Base-by-base conservation (phyloP, 2,329 filamentous ascomycete species). In the Fusarium clavum region DNA sequence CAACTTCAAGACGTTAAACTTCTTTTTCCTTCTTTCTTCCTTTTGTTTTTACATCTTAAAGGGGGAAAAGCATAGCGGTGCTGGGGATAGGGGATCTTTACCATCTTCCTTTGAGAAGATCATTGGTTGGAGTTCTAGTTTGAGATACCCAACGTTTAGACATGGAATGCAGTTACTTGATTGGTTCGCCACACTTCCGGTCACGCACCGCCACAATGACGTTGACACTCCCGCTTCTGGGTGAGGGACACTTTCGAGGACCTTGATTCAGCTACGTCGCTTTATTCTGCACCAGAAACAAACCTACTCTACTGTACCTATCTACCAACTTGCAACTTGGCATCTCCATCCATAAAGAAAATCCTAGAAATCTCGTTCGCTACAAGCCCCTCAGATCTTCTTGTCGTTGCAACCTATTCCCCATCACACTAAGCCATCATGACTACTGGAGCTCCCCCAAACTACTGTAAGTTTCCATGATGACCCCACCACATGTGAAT, bases 401-500 rank as follows among this genome's bases (percentile, higher is more conserved):
- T 46, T 54, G 27, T 45, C 51, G 44, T 48, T 30, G 22, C 22
- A 46, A 46, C 59, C 57, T 32, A 49, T 22, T 27, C 34, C 32
- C 45, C 38, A 34, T 56, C 32, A 59, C 25, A 57, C 24, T 41
- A 30, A 55, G 45, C 27, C 66, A 79, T 67, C 10, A 82, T 81
- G 79, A 64, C 78, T 58, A 71, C 79, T 48, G 80, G 79, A 55
- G 72, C 83, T 11, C 86, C 86, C 30, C 85, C 87, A 22, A 85
- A 90, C 74, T 90, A 90, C 76, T 90, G 88, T 89, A 81, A 74
- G 85, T 64, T 53, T 34, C 41, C 41, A 49, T 58, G n/a, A 43
- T 45, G 43, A 62, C 58, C 54, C 45, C 70, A 61, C 66, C 55
- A 60, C 55, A 68, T 55, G 45, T 47, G 44, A 63, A 44, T 40